Base-by-base conservation (phyloP, 2,329 filamentous ascomycete species). In the Cladosporium velox region DNA sequence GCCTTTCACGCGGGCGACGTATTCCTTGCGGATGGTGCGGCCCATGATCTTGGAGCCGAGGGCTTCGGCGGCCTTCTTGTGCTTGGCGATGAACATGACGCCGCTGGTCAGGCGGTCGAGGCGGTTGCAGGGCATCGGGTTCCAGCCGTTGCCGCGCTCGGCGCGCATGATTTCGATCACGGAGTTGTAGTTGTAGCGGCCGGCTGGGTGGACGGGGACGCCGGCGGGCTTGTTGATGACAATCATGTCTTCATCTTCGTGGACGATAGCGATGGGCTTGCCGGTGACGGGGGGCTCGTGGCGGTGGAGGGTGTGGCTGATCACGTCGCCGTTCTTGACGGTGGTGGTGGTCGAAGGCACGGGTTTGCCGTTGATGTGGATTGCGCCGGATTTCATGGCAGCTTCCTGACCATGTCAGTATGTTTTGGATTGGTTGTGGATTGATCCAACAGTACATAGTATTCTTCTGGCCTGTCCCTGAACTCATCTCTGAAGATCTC, bases 161-260 rank as follows among this genome's bases (percentile, higher is more conserved):
- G 91, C 87, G 71, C 91, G 89, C 87, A 99, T 90, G 71, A 99
- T 97, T 82, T 98, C 93, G 47, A 96, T 86, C 55, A 99, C 87
- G 0, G 92, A 94, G 80, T 99, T 99, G 83, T 91, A 96, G 77
- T 94, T 93, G 82, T 99, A 99, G 59, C 95, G 88, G 6, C 95
- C 95, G 0, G 95, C 94, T 6, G 95, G 92, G 77, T 99, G 95
- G 0, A 99, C 95, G 0, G 95, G 95, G 49, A 99, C 89, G 7
- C 95, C 95, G 0, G 94, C 90, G 0, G 95, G 95, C 79, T 99
- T 99, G 81, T 97, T 93, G 77, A 99, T 96, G 68, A 98, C 93
- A 67, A 99, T 90, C 83, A 99, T 90, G 71, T 93, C 90, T 55
- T 96, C 87, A 72, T 97, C 92, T 78, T 99, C 95, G 78, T 97